phyloP scores from a whole-genome alignment of 1,139 yeast genomes.

The Candida pseudoviswanathii region DNA sequence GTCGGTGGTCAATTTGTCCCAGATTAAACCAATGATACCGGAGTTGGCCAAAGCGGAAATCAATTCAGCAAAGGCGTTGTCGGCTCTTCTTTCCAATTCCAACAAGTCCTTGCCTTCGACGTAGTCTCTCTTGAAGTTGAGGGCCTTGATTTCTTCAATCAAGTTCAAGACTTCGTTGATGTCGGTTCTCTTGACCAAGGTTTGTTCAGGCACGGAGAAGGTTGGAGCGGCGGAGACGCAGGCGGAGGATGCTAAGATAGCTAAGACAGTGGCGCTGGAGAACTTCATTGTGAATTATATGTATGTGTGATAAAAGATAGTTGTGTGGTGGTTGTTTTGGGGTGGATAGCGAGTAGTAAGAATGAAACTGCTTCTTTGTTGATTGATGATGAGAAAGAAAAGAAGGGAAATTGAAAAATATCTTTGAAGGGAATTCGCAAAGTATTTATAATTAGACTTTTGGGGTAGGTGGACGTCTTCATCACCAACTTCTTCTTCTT shows the following conservation, averaged over 20 bases:
- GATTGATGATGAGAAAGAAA: slow-evolving; percentile 8
- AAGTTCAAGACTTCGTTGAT: slow-evolving; percentile 35
- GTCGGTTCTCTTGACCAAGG: slow-evolving; percentile 42
- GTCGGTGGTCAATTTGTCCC: slow-evolving; percentile 39
- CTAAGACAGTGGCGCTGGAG: slow-evolving; percentile 43
- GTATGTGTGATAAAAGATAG: not conserved
- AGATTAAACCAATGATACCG: slow-evolving; percentile 42
- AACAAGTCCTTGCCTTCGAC: slow-evolving; percentile 28
- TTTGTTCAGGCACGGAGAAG: slow-evolving; percentile 18
- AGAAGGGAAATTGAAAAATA: slow-evolving; percentile 2
- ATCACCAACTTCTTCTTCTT: too few species aligned
- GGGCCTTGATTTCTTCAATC: slow-evolving; percentile 34
- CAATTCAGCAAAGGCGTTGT: slow-evolving; percentile 38
- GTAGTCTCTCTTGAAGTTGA: slow-evolving; percentile 39
- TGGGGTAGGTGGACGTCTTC: not conserved
- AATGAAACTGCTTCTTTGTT: slow-evolving; percentile 1
- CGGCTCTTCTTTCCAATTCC: slow-evolving; percentile 42
- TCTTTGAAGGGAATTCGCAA: not conserved
- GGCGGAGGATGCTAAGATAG: slow-evolving; percentile 44
- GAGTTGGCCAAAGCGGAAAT: slow-evolving; percentile 41
- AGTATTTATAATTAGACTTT: slow-evolving; percentile 3
- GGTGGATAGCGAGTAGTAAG: not conserved
- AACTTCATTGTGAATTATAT: slow-evolving; percentile 39
- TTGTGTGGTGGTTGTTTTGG: not conserved
- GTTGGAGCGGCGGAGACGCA: slow-evolving; percentile 47